phyloP scores from a whole-genome alignment of 2,329 filamentous ascomycete genomes.

The Ascochyta fabae region DNA sequence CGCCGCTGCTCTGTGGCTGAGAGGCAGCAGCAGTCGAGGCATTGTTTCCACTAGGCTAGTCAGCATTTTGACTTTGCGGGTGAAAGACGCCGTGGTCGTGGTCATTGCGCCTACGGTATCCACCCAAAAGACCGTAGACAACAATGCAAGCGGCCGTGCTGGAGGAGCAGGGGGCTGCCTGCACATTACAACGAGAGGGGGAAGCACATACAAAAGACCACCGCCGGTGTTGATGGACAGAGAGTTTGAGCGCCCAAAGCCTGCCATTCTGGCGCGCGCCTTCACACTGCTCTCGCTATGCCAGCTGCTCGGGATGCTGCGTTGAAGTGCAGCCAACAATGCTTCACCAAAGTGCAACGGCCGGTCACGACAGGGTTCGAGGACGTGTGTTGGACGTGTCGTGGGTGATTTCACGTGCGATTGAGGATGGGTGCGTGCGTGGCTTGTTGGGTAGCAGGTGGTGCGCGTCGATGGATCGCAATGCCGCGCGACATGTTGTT shows the following conservation, averaged over 20 bases:
- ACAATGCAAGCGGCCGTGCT: conserved; percentile 2
- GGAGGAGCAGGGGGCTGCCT: neutral
- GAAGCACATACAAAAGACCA: conserved; percentile 55
- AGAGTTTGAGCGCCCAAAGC: conserved; percentile 57
- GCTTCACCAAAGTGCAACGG: neutral
- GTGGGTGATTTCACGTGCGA: neutral
- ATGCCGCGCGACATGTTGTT: conserved; percentile 2
- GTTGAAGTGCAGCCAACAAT: neutral
- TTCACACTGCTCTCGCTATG: neutral
- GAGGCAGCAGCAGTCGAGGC: conserved; percentile 26
- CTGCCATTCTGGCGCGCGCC: conserved; percentile 40
- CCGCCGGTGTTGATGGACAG: conserved; percentile 63
- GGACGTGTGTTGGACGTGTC: neutral
- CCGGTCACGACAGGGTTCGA: neutral
- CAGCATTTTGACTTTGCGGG: conserved; percentile 21
- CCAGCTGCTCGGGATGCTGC: neutral
- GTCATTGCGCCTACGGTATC: conserved; percentile 14
- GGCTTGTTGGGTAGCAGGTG: neutral
- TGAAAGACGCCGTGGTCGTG: conserved; percentile 5
- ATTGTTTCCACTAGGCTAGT: conserved; percentile 41
- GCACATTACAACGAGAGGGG: neutral
- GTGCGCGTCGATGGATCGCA: conserved; percentile 1
- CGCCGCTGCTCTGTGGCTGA: conserved; percentile 35
- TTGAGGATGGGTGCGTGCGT: neutral
- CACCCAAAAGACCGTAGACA: neutral